phyloP scores from a whole-genome alignment of 441 rosid genomes.

The Viola pubescens region DNA sequence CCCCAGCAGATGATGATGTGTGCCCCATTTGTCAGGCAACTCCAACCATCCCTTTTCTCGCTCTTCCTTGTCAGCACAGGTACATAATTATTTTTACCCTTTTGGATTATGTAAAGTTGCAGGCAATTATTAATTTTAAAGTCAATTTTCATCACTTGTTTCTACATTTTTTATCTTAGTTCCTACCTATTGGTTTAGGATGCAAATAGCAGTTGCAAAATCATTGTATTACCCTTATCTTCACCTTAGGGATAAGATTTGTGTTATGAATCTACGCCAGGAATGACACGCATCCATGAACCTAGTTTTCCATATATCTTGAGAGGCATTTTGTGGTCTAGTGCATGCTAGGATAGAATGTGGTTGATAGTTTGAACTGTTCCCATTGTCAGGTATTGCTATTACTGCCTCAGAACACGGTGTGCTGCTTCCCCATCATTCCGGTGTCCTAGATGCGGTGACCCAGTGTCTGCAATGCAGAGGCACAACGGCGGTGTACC shows the following conservation, averaged over 20 bases:
- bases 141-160: neutral
- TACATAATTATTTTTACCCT: slow-evolving; percentile 20
- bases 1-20: slow-evolving; percentile 40
- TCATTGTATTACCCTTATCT: neutral
- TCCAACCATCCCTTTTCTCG: slow-evolving; percentile 78
- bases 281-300: neutral
- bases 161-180: neutral
- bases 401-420: slow-evolving; percentile 80
- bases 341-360: neutral
- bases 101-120: neutral
- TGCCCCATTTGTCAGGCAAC: slow-evolving; percentile 78
- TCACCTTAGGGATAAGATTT: neutral
- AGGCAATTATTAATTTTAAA: neutral
- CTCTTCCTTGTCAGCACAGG: slow-evolving; percentile 94
- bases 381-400: slow-evolving; percentile 67
- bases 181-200: neutral
- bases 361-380: slow-evolving; percentile 1
- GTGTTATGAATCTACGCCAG: too few species aligned
- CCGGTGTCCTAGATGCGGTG: slow-evolving; percentile 65
- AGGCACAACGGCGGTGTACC: slow-evolving; percentile 36
- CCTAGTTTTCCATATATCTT: neutral
- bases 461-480: slow-evolving; percentile 80
- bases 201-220: neutral
- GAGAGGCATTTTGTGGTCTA: neutral
- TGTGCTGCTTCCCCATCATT: slow-evolving; percentile 67